Evolutionary conservation across 2,329 filamentous ascomycete species (phyloP), one percentile per base, ranked within the genome.

Genomic region (Alternaria solani): DNA sequence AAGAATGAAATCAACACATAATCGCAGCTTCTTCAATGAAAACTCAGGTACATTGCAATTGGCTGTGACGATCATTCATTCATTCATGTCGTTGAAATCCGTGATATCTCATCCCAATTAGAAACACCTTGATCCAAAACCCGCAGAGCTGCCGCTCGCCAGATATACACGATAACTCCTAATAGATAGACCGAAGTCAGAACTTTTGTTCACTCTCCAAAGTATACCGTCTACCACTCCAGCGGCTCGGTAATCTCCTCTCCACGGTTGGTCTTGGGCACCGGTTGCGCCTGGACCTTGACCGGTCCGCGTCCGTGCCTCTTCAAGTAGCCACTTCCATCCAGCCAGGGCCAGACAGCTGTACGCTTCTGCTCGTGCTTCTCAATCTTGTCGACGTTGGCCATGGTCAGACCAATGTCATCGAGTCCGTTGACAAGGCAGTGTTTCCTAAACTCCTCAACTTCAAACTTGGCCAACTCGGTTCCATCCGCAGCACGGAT

Each of bases 381-480:
- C 59, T 86, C 82, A 75, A 98, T 97, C 85, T 96, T 93, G 63
- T 93, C 90, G 66, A 95, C 93, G 81, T 92, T 87, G 81, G 96
- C 92, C 85, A 97, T 92, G 6, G 94, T 98, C 65, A 98, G 82
- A 36, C 94, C 94, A 73, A 98, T 98, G 71, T 98, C 95, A 76
- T 98, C 94, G 9, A 98, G 88, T 0, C 94, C 94, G 75, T 98
- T 96, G 72, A 96, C 80, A 51, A 98, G 82, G 80, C 94, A 98
- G 82, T 98, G 93, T 82, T 96, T 96, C 77, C 93, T 85, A 85
- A 98, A 98, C 81, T 91, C 88, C 76, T 98, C 94, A 6, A 97
- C 91, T 0, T 97, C 91, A 74, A 98, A 98, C 41, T 81, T 80
- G 74, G 90, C 90, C 54, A 98, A 86, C 68, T 88, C 87, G 63